Base-by-base conservation (phyloP, 352 stramenopile genomes). In the Pythium aristosporum region DNA sequence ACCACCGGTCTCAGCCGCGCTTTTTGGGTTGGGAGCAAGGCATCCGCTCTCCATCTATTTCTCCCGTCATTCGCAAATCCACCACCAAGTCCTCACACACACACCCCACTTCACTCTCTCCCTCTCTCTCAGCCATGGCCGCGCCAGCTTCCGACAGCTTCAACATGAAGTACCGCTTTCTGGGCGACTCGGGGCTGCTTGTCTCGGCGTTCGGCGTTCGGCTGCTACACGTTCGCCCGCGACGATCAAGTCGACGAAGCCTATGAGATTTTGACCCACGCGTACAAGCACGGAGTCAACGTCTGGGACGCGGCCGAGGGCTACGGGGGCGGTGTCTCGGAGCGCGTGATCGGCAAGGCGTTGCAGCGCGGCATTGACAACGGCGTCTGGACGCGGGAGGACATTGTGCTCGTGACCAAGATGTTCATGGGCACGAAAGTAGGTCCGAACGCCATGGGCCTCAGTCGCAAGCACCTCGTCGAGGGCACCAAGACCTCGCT, bases 331-430 rank as follows among this genome's bases (percentile, higher is more conserved):
- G 77, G 79, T 5, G 25, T 63, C 15, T 61, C 76, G 1, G 76
- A 85, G 44, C 53, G 47, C 13, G 69, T 73, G 50, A 72, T 73
- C n/a, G 77, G 78, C 15, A 25, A 67, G 16, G 62, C 65, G 0
- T 28, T 87, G 13, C 34, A 67, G 9, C 66, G 63, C 18, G 73
- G 73, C 23, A 60, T 83, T n/a, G 42, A 65, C 2, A 25, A 67
- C 0, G 60, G 59, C 7, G 37, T 76, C 4, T 77, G 62, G 62
- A 57, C 62, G 0, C 69, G 77, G n/a, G 76, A 87, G 21, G 73
- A 87, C 18, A 54, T 91, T 3, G 73, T 91, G 3, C 65, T 91
- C 50, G 72, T 57, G 11, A 88, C 81, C 52, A 92, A 92, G 68
- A 74, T 91, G 51, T 81, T 80, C n/a, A 48, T 71, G 0, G 79